phyloP scores from a whole-genome alignment of 2,329 filamentous ascomycete species.

The Nemania sp. region DNA sequence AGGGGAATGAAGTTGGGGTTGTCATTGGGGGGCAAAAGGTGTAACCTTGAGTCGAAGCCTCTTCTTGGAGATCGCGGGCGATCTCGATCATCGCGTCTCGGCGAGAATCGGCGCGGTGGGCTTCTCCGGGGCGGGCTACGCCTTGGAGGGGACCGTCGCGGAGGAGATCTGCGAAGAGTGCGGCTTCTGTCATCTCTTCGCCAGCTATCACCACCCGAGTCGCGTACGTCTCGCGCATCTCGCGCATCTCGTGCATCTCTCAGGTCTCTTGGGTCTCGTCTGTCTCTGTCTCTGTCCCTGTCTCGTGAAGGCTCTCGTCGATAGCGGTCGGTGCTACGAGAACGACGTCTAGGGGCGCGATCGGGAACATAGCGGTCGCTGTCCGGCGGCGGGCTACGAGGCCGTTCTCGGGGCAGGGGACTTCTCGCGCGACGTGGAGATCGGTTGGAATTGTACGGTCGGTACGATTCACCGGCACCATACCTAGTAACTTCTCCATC shows the following conservation, averaged over 20 bases:
- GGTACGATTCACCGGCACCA: constrained; percentile 71
- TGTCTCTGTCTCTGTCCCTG: neutral
- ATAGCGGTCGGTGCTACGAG: constrained; percentile 57
- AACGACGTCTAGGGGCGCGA: constrained; percentile 57
- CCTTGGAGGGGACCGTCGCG: constrained; percentile 51
- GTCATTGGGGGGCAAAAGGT: constrained; percentile 44
- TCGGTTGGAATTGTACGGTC: constrained; percentile 66
- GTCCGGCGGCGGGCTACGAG: constrained; percentile 53
- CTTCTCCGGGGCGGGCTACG: constrained; percentile 53
- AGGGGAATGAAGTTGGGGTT: constrained; percentile 48
- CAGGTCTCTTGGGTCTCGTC: constrained; percentile 38
- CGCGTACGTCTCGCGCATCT: constrained; percentile 36
- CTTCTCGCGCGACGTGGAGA: constrained; percentile 57
- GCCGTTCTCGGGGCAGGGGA: constrained; percentile 50
- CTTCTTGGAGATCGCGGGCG: constrained; percentile 56
- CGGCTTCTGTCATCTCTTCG: constrained; percentile 57
- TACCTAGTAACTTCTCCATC: constrained; percentile 72
- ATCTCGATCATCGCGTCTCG: constrained; percentile 55
- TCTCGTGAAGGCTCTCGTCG: constrained; percentile 55
- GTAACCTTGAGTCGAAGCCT: constrained; percentile 55
- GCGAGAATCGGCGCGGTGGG: constrained; percentile 54
- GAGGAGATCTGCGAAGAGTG: constrained; percentile 54
- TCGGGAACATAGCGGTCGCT: constrained; percentile 59
- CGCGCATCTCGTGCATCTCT: constrained; percentile 32
- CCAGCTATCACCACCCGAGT: constrained; percentile 52